Percentiles rank a stretch among this genome's conserved stretches.
These are phyloP conservation scores for Penicillium verrucosum DNA, from an alignment of 2,329 filamentous ascomycete species.

Conservation along the genomic window DNA sequence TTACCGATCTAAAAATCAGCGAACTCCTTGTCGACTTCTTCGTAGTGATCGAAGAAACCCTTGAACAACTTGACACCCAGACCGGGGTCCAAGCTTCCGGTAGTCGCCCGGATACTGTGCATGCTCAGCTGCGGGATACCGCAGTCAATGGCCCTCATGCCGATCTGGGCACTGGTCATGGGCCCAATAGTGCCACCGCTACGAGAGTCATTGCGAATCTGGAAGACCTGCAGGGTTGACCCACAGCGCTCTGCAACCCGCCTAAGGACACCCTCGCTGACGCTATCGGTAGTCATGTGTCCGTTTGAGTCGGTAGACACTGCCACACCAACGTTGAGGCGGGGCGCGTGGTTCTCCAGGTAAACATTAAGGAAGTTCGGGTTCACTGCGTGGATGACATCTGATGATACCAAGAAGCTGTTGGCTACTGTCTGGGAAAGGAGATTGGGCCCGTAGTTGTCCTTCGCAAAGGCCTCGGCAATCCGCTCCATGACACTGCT, in stretches of 20 bases:
- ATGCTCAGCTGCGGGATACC: slow-evolving; percentile 90
- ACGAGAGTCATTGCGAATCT: slow-evolving; percentile 88
- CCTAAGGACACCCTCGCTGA: slow-evolving; percentile 76
- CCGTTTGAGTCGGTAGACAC: slow-evolving; percentile 82
- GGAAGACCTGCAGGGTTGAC: slow-evolving; percentile 77
- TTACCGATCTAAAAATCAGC: slow-evolving; percentile 27
- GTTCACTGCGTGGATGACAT: slow-evolving; percentile 91
- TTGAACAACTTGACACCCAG: slow-evolving; percentile 84
- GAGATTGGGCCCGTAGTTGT: slow-evolving; percentile 50
- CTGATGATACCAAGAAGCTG: slow-evolving; percentile 86
- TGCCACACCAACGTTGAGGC: slow-evolving; percentile 81
- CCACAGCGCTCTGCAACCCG: slow-evolving; percentile 72
- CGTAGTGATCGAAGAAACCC: slow-evolving; percentile 82
- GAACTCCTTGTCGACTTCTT: slow-evolving; percentile 81
- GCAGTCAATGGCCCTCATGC: slow-evolving; percentile 78
- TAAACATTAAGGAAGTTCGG: slow-evolving; percentile 88
- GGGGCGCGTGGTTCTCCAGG: slow-evolving; percentile 78
- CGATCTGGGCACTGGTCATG: slow-evolving; percentile 76
- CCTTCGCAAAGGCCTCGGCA: slow-evolving; percentile 59
- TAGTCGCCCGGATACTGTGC: slow-evolving; percentile 89
- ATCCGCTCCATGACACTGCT: slow-evolving; percentile 76
- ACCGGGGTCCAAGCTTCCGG: slow-evolving; percentile 79
- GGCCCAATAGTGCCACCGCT: slow-evolving; percentile 95
- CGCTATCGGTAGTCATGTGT: slow-evolving; percentile 91
- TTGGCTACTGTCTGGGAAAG: slow-evolving; percentile 82